phyloP scores from a whole-genome alignment of 1,139 yeast genomes.

The Zygoascus hellenicus region DNA sequence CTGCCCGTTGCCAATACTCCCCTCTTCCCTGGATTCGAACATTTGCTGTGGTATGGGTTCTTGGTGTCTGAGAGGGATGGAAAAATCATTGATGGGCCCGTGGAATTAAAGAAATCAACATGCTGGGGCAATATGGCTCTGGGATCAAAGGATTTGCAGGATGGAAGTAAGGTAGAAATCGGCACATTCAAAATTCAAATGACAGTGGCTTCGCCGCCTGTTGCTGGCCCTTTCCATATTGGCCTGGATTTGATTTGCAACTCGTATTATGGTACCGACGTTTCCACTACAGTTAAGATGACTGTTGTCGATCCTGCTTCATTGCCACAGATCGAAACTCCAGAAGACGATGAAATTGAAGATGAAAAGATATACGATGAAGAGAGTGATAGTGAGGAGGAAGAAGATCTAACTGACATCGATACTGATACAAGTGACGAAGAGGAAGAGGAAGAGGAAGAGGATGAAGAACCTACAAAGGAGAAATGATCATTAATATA shows the following conservation, averaged over 20 bases:
- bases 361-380: constrained; percentile 33
- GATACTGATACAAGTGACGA: constrained; percentile 30
- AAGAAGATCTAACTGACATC: constrained; percentile 28
- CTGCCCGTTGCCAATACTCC: constrained; percentile 67
- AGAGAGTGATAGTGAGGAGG: constrained; percentile 22
- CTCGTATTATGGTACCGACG: constrained; percentile 38
- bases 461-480: constrained; percentile 6
- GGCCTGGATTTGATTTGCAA: constrained; percentile 28
- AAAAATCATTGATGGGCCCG: constrained; percentile 67
- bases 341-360: constrained; percentile 33
- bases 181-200: constrained; percentile 73
- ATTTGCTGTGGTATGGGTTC: constrained; percentile 58
- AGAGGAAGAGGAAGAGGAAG: constrained; percentile 15
- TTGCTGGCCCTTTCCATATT: constrained; percentile 57
- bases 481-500: not conserved
- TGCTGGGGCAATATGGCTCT: constrained; percentile 48
- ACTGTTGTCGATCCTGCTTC: constrained; percentile 31
- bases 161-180: constrained; percentile 46
- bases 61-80: constrained; percentile 69
- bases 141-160: constrained; percentile 43
- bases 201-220: constrained; percentile 64
- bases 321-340: constrained; percentile 25
- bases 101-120: constrained; percentile 48
- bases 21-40: constrained; percentile 53
- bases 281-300: constrained; percentile 36